phyloP scores from a whole-genome alignment of 257 asterid species.

The Fraxinus cuspidata region DNA sequence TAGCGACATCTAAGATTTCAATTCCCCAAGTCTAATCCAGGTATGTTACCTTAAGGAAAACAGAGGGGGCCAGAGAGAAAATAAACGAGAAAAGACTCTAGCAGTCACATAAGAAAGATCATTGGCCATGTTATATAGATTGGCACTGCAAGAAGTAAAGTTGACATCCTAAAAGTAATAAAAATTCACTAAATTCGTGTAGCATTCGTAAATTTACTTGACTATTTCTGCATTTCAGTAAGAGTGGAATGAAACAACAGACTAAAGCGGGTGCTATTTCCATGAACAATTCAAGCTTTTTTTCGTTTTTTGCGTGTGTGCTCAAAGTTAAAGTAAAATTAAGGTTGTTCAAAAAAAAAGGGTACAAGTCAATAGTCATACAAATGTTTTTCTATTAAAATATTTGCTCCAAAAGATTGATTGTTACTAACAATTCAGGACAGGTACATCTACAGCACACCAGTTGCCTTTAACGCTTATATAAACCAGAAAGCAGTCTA shows the following conservation, averaged over 20 bases:
- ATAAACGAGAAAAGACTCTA: neutral
- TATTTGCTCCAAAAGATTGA: slow-evolving; percentile 9
- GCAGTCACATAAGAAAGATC: neutral
- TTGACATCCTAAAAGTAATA: neutral
- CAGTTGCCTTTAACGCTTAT: slow-evolving; percentile 4
- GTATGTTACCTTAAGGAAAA: neutral
- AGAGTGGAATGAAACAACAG: slow-evolving; percentile 7
- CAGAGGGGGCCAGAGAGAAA: neutral
- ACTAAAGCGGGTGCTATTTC: neutral
- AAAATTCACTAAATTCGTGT: neutral
- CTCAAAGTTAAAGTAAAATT: too few species aligned
- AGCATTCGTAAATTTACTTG: too few species aligned
- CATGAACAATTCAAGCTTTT: neutral
- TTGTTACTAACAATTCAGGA: neutral
- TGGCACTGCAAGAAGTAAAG: neutral
- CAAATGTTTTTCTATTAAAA: neutral
- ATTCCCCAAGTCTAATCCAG: neutral
- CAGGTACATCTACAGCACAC: neutral
- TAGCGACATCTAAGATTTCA: neutral
- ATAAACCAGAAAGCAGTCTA: slow-evolving; percentile 18
- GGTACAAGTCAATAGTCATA: slow-evolving; percentile 7
- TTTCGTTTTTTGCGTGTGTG: too few species aligned
- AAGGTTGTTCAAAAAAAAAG: too few species aligned
- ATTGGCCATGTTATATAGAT: neutral
- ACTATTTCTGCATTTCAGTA: too few species aligned